Percentiles rank a stretch among this genome's conserved stretches.
These are phyloP conservation scores for Monosporascus sp. DNA, from an alignment of 2,329 filamentous ascomycete species.

Conservation along the genomic window DNA sequence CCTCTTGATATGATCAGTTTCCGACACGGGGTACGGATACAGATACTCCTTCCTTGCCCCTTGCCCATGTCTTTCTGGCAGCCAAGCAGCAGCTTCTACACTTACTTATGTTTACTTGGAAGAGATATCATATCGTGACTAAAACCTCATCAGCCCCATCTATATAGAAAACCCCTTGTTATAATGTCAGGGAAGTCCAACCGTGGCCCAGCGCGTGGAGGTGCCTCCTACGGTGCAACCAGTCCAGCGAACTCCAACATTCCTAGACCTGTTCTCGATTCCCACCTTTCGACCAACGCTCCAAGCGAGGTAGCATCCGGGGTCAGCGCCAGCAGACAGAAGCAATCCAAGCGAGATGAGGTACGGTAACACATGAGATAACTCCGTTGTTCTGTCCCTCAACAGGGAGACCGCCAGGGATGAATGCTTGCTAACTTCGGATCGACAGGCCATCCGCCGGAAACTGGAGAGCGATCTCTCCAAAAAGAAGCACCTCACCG, in stretches of 20 bases:
- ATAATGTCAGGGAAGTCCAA: slow-evolving; percentile 67
- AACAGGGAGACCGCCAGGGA: slow-evolving; percentile 1
- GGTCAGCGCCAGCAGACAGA: slow-evolving; percentile 89
- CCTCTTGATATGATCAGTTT: too few species aligned
- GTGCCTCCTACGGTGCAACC: slow-evolving; percentile 47
- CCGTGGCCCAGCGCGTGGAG: slow-evolving; percentile 52
- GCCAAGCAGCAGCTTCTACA: background rate
- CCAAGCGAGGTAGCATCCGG: slow-evolving; percentile 58
- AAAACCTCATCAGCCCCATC: slow-evolving; percentile 11
- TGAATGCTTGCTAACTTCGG: slow-evolving; percentile 30
- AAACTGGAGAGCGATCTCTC: slow-evolving; percentile 97
- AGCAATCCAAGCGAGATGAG: slow-evolving; percentile 98
- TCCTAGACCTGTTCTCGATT: slow-evolving; percentile 66
- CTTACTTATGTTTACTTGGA: slow-evolving; percentile 1
- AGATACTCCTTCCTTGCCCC: too few species aligned
- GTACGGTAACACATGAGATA: slow-evolving; percentile 46
- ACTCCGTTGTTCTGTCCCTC: background rate
- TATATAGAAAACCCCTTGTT: slow-evolving; percentile 43
- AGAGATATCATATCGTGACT: too few species aligned
- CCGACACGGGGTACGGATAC: too few species aligned
- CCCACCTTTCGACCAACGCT: slow-evolving; percentile 34
- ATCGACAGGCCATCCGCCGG: slow-evolving; percentile 76
- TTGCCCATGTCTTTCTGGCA: too few species aligned
- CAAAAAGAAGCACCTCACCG: slow-evolving; percentile 85
- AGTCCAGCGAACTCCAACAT: slow-evolving; percentile 61